Evolutionary conservation across 768 basidiomycete species (phyloP).

Genomic region (Xerocomellus dryophilus): DNA sequence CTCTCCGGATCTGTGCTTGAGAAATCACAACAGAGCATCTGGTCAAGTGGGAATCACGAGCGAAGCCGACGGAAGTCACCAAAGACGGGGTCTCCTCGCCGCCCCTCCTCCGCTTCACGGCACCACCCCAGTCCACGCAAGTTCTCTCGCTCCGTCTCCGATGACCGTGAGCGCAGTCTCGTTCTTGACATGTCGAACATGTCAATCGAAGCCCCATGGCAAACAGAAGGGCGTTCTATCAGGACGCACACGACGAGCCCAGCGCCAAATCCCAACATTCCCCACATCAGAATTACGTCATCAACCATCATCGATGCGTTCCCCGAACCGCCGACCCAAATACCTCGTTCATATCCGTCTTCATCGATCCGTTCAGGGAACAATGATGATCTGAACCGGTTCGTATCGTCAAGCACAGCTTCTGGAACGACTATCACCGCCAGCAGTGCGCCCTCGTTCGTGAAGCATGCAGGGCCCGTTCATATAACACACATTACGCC

Average conservation of each 20-base stretch:
- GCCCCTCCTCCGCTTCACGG: conserved; percentile 36
- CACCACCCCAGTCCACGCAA: conserved; percentile 45
- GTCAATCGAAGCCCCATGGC: conserved; percentile 41
- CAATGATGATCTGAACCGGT: conserved; percentile 79
- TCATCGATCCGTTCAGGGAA: conserved; percentile 49
- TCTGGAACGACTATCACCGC: conserved; percentile 70
- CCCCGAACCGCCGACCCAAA: conserved; percentile 33
- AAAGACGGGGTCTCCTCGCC: conserved; percentile 29
- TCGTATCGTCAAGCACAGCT: conserved; percentile 85
- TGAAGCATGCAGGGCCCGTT: conserved; percentile 77
- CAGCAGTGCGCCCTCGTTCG: conserved; percentile 75
- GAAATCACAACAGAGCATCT: conserved; percentile 22
- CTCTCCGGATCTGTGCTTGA: too few relatives aligned
- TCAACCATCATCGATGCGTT: conserved; percentile 28
- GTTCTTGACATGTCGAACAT: conserved; percentile 42
- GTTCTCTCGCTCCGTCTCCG: conserved; percentile 37
- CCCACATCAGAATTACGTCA: conserved; percentile 29
- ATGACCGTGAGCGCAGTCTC: conserved; percentile 42
- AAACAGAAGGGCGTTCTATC: conserved; percentile 21
- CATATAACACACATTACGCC: conserved; percentile 82
- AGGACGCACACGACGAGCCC: conserved; percentile 2
- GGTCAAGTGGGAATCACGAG: conserved; percentile 33
- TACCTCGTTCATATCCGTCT: conserved; percentile 43
- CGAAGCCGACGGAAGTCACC: conserved; percentile 20
- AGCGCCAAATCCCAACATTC: conserved; percentile 14